Base-by-base conservation (phyloP, 2,329 filamentous ascomycete species). In the Ophiosphaerella herpotricha region DNA sequence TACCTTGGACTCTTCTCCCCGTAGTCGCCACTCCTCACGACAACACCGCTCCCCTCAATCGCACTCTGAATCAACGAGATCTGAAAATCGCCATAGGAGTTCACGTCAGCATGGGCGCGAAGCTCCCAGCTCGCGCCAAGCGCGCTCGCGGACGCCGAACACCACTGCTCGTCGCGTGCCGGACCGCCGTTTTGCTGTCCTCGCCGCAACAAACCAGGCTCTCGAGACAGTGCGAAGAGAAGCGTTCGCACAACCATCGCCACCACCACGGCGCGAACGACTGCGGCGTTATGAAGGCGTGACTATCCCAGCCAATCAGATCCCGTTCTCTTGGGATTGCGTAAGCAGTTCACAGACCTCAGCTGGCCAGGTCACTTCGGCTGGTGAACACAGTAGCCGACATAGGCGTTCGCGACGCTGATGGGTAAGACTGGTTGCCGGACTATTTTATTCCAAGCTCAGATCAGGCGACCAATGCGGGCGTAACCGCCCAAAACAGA, bases 251-350 rank as follows among this genome's bases (percentile, higher is more conserved):
- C 65, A 68, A 24, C 58, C 70, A 0, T 70, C 70, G 9, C 68
- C 70, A 26, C 70, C 69, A 12, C 67, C 67, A 13, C 54, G 64
- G 16, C 54, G 64, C 26, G 63, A 70, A n/a, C 58, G 69, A 29
- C 40, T 72, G 48, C 55, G 67, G 39, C 54, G 68, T 5, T 71
- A 70, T 14, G 66, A 70, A 24, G 69, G 68, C 0, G 60, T 71
- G 12, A 46, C 63, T 1, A 61, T 72, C 16, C 66, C 68, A 1
- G 63, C 68, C 1, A 61, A 58, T 9, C 56, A 61, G 12, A 67
- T 72, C 11, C 70, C 69, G 2, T 73, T 72, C 42, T 65, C 68
- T 23, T 73, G 70, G 70, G 68, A 72, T 45, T 72, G 70, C 39
- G 58, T 73, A 31, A 70, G 63, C 48, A 72, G 64, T 39, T 70